Evolutionary conservation across 148 eudicot species (phyloP).

Genomic region (Fagopyrum tataricum): DNA sequence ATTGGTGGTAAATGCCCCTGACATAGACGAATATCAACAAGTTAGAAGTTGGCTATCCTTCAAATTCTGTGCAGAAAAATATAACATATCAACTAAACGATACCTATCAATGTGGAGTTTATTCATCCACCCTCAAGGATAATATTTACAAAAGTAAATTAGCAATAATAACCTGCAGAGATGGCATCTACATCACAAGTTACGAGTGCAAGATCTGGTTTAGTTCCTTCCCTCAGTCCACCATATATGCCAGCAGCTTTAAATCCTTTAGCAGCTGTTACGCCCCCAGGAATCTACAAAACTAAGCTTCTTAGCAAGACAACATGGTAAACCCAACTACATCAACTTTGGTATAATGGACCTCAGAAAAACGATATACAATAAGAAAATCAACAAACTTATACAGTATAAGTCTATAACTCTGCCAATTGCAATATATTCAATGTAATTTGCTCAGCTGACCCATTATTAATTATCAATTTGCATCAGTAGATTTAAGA

Average conservation of each 20-base stretch:
- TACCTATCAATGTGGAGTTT: no score
- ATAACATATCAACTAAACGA: background rate
- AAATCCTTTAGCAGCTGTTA: slow-evolving; percentile 91
- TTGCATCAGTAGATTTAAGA: no score
- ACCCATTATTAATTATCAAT: no score
- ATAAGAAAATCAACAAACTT: background rate
- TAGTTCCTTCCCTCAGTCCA: slow-evolving; percentile 84
- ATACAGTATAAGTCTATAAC: background rate
- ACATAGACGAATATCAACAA: background rate
- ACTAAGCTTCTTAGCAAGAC: background rate
- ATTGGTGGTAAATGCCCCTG: slow-evolving; percentile 91
- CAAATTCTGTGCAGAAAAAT: background rate
- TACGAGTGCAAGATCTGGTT: slow-evolving; percentile 95
- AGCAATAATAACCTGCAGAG: slow-evolving; percentile 56
- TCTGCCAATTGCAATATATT: no score
- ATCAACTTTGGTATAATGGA: background rate
- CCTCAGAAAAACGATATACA: slow-evolving; percentile 1
- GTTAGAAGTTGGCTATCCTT: background rate
- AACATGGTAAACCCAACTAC: background rate
- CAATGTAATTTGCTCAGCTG: no score
- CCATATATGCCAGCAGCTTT: slow-evolving; percentile 92
- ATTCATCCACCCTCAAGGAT: background rate
- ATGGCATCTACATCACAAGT: slow-evolving; percentile 88
- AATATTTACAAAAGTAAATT: background rate
- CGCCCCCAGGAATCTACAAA: slow-evolving; percentile 79